Evolutionary conservation across 2,329 filamentous ascomycete genomes (phyloP).

Genomic region (Didymella exigua): DNA sequence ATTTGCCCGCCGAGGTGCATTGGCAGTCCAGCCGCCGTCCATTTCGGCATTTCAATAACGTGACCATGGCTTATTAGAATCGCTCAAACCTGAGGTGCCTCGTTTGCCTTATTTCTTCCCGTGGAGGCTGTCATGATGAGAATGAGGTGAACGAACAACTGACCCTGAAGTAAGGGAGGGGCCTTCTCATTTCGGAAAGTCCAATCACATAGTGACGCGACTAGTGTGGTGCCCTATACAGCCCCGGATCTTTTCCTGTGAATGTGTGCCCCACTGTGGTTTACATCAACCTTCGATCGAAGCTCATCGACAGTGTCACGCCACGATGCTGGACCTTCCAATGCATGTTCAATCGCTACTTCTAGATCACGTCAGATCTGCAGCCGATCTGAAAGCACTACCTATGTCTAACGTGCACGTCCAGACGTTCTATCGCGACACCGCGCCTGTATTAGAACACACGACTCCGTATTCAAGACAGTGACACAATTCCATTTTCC

Average conservation of each 20-base stretch:
- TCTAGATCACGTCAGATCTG: neutral
- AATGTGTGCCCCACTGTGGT: neutral
- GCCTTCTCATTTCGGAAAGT: neutral
- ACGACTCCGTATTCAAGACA: neutral
- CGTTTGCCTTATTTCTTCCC: neutral
- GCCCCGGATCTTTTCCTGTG: neutral
- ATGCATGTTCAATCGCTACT: neutral
- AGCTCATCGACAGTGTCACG: no score
- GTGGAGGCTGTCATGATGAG: neutral
- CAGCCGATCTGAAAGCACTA: neutral
- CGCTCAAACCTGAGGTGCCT: neutral
- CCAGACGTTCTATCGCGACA: neutral
- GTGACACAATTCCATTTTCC: neutral
- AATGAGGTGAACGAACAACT: neutral
- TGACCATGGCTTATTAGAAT: neutral
- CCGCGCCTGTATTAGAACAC: neutral
- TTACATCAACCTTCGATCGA: neutral
- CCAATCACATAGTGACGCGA: neutral
- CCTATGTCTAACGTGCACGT: neutral
- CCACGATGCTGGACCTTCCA: neutral
- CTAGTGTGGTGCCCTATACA: neutral
- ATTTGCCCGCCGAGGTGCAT: slow-evolving; percentile 8
- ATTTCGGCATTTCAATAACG: neutral
- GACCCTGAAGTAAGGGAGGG: neutral
- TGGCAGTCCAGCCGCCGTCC: neutral